Percentiles rank a stretch among this genome's conserved stretches.
These are phyloP conservation scores for Silene conica DNA, from an alignment of 148 eudicot species.

Conservation along the genomic window DNA sequence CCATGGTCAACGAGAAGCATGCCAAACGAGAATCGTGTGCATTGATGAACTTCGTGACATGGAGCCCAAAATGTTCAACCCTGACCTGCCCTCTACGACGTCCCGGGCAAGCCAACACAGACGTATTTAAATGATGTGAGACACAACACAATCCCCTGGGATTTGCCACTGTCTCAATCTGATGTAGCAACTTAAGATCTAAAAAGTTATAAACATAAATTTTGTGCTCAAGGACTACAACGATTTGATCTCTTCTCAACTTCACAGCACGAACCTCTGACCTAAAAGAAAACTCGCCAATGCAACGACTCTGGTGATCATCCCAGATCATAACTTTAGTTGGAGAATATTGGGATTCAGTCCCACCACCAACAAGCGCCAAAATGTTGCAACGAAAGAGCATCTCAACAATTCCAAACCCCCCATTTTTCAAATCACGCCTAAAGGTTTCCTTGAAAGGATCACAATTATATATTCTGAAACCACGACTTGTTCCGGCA, in stretches of 20 bases:
- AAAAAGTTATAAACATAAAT: constrained; percentile 76
- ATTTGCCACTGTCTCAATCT: constrained; percentile 79
- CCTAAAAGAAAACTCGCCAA: constrained; percentile 87
- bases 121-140: constrained; percentile 72
- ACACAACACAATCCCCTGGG: constrained; percentile 94
- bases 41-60: constrained; percentile 64
- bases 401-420: constrained; percentile 94
- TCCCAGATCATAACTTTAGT: constrained; percentile 92
- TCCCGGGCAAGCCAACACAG: constrained; percentile 91
- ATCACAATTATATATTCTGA: constrained; percentile 85
- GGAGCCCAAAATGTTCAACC: constrained; percentile 91
- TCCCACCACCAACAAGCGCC: constrained; percentile 87
- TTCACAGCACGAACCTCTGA: constrained; percentile 87
- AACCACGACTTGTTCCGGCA: constrained; percentile 83
- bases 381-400: constrained; percentile 80
- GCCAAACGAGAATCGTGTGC: constrained; percentile 91
- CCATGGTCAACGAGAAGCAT: constrained; percentile 81
- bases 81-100: constrained; percentile 82
- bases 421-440: constrained; percentile 82
- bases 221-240: constrained; percentile 93
- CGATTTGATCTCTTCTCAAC: constrained; percentile 79
- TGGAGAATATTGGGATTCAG: constrained; percentile 76
- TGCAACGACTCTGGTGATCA: constrained; percentile 84
- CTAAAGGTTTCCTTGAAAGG: constrained; percentile 92
- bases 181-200: constrained; percentile 89